Base-by-base conservation (phyloP, 805 yeast genomes). In the Suhomyces canberraensis region DNA sequence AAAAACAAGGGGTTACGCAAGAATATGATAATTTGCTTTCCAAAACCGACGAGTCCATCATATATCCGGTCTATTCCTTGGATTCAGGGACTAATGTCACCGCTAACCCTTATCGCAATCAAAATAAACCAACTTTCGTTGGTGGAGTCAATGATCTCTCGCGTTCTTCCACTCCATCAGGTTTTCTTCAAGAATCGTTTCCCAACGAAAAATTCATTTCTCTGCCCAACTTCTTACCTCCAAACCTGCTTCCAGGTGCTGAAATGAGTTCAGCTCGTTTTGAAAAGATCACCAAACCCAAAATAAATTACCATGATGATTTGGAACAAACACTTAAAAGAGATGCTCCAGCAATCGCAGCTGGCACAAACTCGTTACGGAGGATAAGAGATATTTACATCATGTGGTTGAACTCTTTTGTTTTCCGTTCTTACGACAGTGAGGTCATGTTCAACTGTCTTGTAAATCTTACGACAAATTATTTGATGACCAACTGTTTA, bases 391-490 rank as follows among this genome's bases (percentile, higher is more conserved):
- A 38, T 16, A 45, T 66, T 16, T 66, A 64, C 46, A 50, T 48
- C 21, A 26, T 41, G 3, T 66, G 71, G 71, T 41, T 66, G 25
- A 51, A 52, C 25, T 59, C 60, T 8, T 63, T 64, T 33, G 39
- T 62, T 4, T 54, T 39, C 39, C 45, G 44, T 14, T 52, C 66
- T 4, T 51, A 37, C 36, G 30, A 25, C 8, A 50, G 56, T 11
- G 46, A 47, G 13, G 35, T 56, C 33, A 56, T 66, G 64, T 63
- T 64, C 40, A 56, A 58, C 47, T 62, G 68, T 35, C 56, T 66
- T 36, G 33, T 60, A 26, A 66, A 66, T 45, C 55, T 66, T 37
- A 60, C 69, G 27, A 61, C 71, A 9, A 66, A 66, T 44, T 66
- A 59, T 39, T 45, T 66, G 35, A 54, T 63, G 24, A 52, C 68